Evolutionary conservation across 2,329 filamentous ascomycete genomes (phyloP).

Genomic region (Penicillium nordicum): DNA sequence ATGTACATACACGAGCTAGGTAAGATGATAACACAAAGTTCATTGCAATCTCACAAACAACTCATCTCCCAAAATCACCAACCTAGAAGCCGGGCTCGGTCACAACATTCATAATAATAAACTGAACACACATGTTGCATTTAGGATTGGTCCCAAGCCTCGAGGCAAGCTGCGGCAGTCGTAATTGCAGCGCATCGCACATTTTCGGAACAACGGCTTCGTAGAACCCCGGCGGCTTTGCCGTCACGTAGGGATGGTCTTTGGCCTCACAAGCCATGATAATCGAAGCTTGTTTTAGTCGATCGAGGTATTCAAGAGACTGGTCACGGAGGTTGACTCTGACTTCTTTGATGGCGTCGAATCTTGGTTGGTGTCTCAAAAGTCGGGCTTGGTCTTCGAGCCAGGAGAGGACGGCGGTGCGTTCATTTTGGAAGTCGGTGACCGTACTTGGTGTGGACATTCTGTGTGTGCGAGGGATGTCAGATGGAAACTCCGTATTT

Average conservation of each 20-base stretch:
- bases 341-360: not conserved
- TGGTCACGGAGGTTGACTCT: not conserved
- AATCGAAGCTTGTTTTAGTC: not conserved
- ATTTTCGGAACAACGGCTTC: not conserved
- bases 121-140: slow-evolving; percentile 1
- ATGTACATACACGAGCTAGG: no score
- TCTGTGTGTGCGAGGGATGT: no score
- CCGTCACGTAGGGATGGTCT: not conserved
- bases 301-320: not conserved
- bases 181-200: not conserved
- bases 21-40: not conserved
- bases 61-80: not conserved
- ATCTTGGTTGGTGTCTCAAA: not conserved
- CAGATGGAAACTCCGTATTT: no score
- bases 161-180: not conserved
- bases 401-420: not conserved
- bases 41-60: not conserved
- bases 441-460: not conserved
- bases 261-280: not conserved
- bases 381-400: not conserved
- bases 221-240: not conserved
- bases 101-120: not conserved
- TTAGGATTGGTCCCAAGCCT: not conserved
- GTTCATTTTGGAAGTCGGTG: not conserved
- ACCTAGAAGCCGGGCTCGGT: not conserved